Percentiles rank a stretch among this genome's conserved stretches.
These are phyloP conservation scores for Cicer chorassanicum DNA, from an alignment of 306 rosid species.

Conservation along the genomic window DNA sequence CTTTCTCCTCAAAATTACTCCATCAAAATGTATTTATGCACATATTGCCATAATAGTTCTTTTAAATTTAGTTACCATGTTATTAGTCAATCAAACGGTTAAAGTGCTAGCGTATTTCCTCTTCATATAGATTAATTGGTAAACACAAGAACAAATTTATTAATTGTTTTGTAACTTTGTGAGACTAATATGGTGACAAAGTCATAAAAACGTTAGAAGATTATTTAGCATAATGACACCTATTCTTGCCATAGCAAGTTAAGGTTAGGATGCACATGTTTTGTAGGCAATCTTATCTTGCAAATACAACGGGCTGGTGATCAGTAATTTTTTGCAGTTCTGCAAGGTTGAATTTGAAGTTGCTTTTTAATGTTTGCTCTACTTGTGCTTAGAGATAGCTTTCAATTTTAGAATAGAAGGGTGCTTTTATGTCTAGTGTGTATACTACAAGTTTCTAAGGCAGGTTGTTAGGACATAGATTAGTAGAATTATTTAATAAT, in stretches of 20 bases:
- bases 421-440: not conserved
- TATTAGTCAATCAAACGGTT: too few relatives aligned
- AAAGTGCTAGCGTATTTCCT: not conserved
- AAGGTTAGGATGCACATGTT: not conserved
- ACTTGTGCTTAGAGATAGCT: conserved; percentile 1
- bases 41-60: too few relatives aligned
- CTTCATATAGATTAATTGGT: not conserved
- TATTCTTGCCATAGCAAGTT: not conserved
- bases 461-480: too few relatives aligned
- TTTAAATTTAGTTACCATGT: too few relatives aligned
- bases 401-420: not conserved
- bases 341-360: conserved; percentile 31
- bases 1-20: not conserved
- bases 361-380: not conserved
- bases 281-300: not conserved
- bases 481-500: too few relatives aligned
- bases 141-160: not conserved
- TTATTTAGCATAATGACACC: not conserved
- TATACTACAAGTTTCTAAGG: not conserved
- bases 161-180: not conserved
- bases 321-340: not conserved
- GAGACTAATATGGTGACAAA: not conserved
- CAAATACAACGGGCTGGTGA: not conserved
- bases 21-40: not conserved
- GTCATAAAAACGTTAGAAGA: not conserved